Evolutionary conservation across 139 green algal species (phyloP), one percentile per base, ranked within the genome.

Genomic region (Deuterostichococcus epilithicus): DNA sequence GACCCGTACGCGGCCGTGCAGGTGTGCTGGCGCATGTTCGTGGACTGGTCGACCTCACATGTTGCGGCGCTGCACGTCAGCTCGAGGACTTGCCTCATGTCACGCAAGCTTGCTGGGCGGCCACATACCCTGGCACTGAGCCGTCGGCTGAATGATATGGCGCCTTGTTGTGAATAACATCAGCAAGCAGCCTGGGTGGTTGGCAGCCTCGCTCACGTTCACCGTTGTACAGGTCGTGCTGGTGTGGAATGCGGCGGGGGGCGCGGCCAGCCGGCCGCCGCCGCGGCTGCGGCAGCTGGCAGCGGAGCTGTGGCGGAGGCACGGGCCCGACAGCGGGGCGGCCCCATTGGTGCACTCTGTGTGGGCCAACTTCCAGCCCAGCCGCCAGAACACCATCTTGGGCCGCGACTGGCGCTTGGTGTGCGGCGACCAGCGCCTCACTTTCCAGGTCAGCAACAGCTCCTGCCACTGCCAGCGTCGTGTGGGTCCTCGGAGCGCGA

Each of bases 351-450:
- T 94, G 33, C 90, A 95, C 78, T 92, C 83, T 5, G 63, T 94
- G 25, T 92, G 88, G 87, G 77, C 85, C 68, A 94, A 94, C 78
- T 91, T 88, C 59, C 86, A 95, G 70, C 72, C 89, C 0, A 70
- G 72, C 1, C 33, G 36, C 34, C 70, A 58, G 42, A 96, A 96
- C 78, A 59, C 73, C 1, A 75, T 93, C 1, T 67, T 91, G 36
- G 87, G 84, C 0, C 22, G 3, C 2, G 39, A 68, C 35, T 92
- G 85, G 86, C 45, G 45, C 66, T 71, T 84, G 66, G 44, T 89
- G 71, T 67, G 80, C 5, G 89, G 87, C 0, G 52, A 69, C 18
- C 72, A 66, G 63, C 23, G 30, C 10, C 72, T 81, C 52, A 63
- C 52, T 20, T 63, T n/a, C 52, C 52, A 63, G 52, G 52, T 63